These are phyloP conservation scores for Aspergillus udagawae DNA, from an alignment of 2,329 filamentous ascomycete species.

Conservation along the genomic window DNA sequence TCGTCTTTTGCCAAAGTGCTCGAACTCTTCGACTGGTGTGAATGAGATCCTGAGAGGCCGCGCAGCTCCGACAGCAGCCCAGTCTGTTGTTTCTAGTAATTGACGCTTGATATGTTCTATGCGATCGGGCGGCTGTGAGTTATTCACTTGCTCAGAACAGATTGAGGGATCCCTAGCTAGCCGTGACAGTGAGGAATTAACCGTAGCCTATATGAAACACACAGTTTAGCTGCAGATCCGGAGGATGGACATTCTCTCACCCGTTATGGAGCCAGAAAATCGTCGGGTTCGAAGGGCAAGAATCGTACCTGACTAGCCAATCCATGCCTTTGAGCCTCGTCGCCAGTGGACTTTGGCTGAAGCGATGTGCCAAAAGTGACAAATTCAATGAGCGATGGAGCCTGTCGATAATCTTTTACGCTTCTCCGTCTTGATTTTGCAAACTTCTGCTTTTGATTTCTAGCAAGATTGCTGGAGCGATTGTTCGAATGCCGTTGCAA, in stretches of 20 bases:
- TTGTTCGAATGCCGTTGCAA: constrained; percentile 37
- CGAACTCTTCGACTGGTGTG: constrained; percentile 23
- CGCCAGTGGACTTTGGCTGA: neutral
- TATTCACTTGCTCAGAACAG: neutral
- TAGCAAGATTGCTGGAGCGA: constrained; percentile 22
- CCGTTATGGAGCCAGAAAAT: too few relatives aligned
- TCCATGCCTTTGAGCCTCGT: neutral
- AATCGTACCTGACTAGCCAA: neutral
- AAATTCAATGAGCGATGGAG: neutral
- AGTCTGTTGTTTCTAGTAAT: constrained; percentile 34
- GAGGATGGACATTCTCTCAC: too few relatives aligned
- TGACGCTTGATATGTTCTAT: constrained; percentile 28
- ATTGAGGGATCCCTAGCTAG: neutral
- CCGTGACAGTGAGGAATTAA: neutral
- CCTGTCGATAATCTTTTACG: constrained; percentile 7
- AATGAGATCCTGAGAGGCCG: constrained; percentile 34
- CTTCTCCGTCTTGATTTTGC: constrained; percentile 24
- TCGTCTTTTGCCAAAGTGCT: constrained; percentile 33
- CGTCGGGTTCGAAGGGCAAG: neutral
- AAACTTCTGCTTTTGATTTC: constrained; percentile 31
- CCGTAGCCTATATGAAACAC: neutral
- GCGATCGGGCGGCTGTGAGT: constrained; percentile 1
- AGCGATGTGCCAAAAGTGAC: neutral
- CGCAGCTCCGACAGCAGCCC: constrained; percentile 32
- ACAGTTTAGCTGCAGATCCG: too few relatives aligned